These are phyloP conservation scores for Scedosporium dehoogii DNA, from an alignment of 2,329 filamentous ascomycete genomes.

Conservation along the genomic window DNA sequence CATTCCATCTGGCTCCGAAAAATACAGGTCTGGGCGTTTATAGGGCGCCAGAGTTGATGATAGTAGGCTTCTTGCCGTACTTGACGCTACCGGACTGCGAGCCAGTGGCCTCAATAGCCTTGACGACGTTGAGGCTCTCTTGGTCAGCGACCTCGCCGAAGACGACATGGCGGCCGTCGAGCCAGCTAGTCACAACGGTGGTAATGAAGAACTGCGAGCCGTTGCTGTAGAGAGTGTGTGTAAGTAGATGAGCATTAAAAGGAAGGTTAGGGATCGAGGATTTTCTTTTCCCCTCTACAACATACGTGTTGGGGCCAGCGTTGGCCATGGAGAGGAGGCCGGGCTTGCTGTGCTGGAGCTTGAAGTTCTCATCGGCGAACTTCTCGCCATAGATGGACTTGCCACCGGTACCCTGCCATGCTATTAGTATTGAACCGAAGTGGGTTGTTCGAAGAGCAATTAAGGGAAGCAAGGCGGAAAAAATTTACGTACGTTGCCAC, in stretches of 20 bases:
- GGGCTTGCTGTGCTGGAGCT: slow-evolving; percentile 59
- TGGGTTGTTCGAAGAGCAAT: neutral
- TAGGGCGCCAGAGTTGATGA: slow-evolving; percentile 40
- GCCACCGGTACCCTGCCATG: slow-evolving; percentile 68
- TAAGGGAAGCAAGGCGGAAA: neutral
- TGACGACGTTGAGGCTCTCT: slow-evolving; percentile 42
- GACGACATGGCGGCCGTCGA: slow-evolving; percentile 75
- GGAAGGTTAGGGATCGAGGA: neutral
- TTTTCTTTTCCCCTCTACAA: neutral
- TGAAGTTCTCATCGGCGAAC: slow-evolving; percentile 91
- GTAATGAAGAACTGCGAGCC: slow-evolving; percentile 98
- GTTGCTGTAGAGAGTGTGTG: slow-evolving; percentile 55
- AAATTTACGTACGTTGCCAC: slow-evolving; percentile 62
- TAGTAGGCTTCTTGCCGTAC: slow-evolving; percentile 48
- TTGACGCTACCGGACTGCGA: slow-evolving; percentile 42
- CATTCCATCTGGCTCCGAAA: neutral
- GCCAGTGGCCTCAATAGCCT: slow-evolving; percentile 52
- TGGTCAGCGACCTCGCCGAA: slow-evolving; percentile 62
- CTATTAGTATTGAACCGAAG: neutral
- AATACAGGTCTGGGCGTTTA: slow-evolving; percentile 21
- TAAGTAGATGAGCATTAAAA: slow-evolving; percentile 18
- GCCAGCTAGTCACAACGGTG: slow-evolving; percentile 80
- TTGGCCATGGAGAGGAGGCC: slow-evolving; percentile 93
- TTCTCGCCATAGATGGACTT: slow-evolving; percentile 94
- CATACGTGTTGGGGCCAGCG: slow-evolving; percentile 84